Percentiles rank a stretch among this genome's conserved stretches.
Conservation (phyloP, 768 basidiomycete genomes). For the Boletus tylopilopsis region DNA sequence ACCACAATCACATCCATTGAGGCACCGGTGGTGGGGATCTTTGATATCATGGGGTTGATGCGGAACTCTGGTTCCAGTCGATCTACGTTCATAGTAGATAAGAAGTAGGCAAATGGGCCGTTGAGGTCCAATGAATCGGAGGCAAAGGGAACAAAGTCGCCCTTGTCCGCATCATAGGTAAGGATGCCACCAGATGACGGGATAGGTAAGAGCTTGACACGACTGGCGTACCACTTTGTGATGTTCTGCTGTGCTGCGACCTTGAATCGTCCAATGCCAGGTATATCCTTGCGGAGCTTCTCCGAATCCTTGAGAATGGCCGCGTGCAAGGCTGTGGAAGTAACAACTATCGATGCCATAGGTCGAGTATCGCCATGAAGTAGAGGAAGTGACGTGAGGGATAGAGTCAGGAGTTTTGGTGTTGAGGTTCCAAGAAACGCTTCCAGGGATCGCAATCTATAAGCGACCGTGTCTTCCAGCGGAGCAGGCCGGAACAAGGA, state of each 20-base stretch:
- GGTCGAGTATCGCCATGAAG: constrained; percentile 22
- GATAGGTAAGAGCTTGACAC: constrained; percentile 52
- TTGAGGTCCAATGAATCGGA: constrained; percentile 42
- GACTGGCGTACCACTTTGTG: constrained; percentile 63
- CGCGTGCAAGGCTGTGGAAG: constrained; percentile 84
- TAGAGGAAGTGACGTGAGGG: constrained; percentile 44
- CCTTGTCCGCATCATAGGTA: constrained; percentile 54
- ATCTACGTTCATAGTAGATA: constrained; percentile 79
- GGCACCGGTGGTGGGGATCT: constrained; percentile 39
- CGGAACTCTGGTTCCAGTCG: constrained; percentile 81
- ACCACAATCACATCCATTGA: constrained; percentile 75
- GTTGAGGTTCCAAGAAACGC: constrained; percentile 42
- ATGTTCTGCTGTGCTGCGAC: constrained; percentile 77
- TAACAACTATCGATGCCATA: constrained; percentile 72
- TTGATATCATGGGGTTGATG: constrained; percentile 61
- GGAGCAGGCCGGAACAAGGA: constrained; percentile 61
- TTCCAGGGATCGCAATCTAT: constrained; percentile 54
- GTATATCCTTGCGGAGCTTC: constrained; percentile 58
- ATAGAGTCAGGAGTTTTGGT: constrained; percentile 48
- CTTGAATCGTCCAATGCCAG: constrained; percentile 84
- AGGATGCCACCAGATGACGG: constrained; percentile 41
- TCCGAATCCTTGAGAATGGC: constrained; percentile 83
- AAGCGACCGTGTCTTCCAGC: constrained; percentile 27
- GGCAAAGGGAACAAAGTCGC: constrained; percentile 46
- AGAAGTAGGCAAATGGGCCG: constrained; percentile 86